Evolutionary conservation across 2,329 filamentous ascomycete species (phyloP).

Genomic region (Aspergillus piperis): DNA sequence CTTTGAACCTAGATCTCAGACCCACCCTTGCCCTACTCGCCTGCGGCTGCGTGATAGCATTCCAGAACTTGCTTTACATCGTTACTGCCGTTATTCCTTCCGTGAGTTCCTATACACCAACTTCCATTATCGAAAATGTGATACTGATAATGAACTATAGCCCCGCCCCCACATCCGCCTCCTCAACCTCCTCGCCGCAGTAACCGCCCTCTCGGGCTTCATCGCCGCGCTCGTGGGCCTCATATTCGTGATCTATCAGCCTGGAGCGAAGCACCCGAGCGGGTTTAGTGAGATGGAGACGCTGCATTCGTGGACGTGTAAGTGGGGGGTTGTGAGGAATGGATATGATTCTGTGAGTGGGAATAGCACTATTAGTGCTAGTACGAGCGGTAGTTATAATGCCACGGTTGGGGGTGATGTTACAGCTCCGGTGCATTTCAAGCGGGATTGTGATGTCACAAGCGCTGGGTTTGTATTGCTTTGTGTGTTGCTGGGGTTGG

Average conservation of each 20-base stretch:
- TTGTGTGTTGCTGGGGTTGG: conserved; percentile 36
- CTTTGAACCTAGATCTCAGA: conserved; percentile 43
- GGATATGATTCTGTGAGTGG: conserved; percentile 6
- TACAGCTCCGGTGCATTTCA: conserved; percentile 38
- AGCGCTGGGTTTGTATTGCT: conserved; percentile 40
- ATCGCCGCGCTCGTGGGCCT: conserved; percentile 37
- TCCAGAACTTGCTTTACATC: conserved; percentile 37
- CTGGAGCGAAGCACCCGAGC: conserved; percentile 29
- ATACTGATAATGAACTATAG: conserved; percentile 22
- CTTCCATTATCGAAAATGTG: too few relatives aligned
- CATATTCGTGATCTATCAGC: conserved; percentile 36
- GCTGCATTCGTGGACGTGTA: conserved; percentile 46
- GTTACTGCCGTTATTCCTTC: conserved; percentile 36
- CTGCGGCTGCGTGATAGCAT: conserved; percentile 39
- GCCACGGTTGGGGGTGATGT: not conserved
- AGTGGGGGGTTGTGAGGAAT: conserved; percentile 33
- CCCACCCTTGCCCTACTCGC: conserved; percentile 41
- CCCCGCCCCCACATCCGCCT: conserved; percentile 38
- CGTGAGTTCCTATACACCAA: conserved; percentile 25
- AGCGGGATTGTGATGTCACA: conserved; percentile 40
- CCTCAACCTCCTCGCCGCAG: conserved; percentile 37
- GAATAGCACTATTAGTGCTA: conserved; percentile 11
- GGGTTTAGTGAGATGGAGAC: conserved; percentile 39
- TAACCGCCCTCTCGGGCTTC: conserved; percentile 38
- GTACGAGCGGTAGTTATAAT: too few relatives aligned